phyloP scores from a whole-genome alignment of 1,139 yeast genomes.

The Yamadazyma siamensis region DNA sequence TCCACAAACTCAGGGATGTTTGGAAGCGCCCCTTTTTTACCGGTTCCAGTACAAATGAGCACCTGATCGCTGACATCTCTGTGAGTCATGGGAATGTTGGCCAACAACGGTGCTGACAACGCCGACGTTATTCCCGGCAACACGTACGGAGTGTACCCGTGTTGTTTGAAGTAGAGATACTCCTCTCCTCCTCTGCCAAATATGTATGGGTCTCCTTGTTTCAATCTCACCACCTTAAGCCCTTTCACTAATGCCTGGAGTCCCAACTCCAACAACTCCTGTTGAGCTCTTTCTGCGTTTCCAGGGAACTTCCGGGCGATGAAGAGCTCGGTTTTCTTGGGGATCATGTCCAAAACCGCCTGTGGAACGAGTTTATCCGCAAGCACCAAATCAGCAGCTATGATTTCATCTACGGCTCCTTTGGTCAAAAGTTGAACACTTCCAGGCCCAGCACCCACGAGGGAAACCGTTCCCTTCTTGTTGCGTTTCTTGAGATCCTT shows the following conservation, averaged over 20 bases:
- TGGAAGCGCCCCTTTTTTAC: slow-evolving; percentile 82
- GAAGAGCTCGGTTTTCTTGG: slow-evolving; percentile 66
- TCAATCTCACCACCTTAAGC: slow-evolving; percentile 77
- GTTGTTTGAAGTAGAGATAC: slow-evolving; percentile 57
- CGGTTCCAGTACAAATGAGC: slow-evolving; percentile 91
- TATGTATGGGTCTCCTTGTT: slow-evolving; percentile 96
- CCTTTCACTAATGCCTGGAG: slow-evolving; percentile 62
- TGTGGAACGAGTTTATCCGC: slow-evolving; percentile 94
- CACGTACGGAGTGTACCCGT: slow-evolving; percentile 71
- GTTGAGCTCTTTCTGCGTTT: slow-evolving; percentile 91
- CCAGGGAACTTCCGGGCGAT: slow-evolving; percentile 97
- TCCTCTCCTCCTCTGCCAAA: slow-evolving; percentile 98
- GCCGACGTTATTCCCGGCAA: slow-evolving; percentile 92
- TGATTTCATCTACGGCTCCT: slow-evolving; percentile 81
- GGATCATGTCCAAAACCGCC: slow-evolving; percentile 77
- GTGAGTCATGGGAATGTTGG: slow-evolving; percentile 88
- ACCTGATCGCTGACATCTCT: slow-evolving; percentile 93
- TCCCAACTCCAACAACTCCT: slow-evolving; percentile 73
- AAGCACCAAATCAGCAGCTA: slow-evolving; percentile 75
- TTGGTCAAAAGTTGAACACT: slow-evolving; percentile 76
- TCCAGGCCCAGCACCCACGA: slow-evolving; percentile 96
- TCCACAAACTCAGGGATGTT: slow-evolving; percentile 68
- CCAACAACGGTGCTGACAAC: slow-evolving; percentile 81
- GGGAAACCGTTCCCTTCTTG: slow-evolving; percentile 55
- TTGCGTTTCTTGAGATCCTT: background rate